phyloP scores from a whole-genome alignment of 495 filamentous ascomycete genomes.

The Penicillium daleae region DNA sequence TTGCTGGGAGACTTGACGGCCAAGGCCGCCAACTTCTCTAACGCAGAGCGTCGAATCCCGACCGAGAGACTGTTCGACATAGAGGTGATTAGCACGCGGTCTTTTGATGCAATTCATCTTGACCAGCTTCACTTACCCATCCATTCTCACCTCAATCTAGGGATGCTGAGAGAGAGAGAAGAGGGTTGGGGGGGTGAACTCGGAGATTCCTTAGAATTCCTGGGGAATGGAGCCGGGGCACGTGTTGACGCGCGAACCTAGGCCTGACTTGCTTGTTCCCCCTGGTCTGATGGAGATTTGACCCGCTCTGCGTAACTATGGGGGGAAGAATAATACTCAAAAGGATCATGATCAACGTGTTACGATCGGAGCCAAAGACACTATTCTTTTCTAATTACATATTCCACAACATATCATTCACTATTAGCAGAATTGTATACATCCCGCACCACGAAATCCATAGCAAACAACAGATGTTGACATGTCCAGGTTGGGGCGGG shows the following conservation, averaged over 20 bases:
- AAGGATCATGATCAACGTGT: not conserved
- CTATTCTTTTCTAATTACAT: not conserved
- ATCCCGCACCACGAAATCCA: not conserved
- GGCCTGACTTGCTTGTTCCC: conserved; percentile 8
- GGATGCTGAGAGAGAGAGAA: conserved; percentile 7
- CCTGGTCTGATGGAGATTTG: conserved; percentile 1
- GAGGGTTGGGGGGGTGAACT: not conserved
- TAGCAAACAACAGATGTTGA: not conserved
- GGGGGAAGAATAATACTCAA: not conserved
- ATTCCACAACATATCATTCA: not conserved
- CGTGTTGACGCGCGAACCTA: conserved; percentile 26
- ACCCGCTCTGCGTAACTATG: not conserved
- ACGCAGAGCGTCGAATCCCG: conserved; percentile 63
- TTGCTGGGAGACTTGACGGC: conserved; percentile 58
- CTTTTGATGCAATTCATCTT: not conserved
- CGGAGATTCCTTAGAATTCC: conserved; percentile 12
- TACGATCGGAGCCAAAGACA: not conserved
- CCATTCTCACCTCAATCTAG: conserved; percentile 19
- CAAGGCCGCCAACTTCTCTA: conserved; percentile 70
- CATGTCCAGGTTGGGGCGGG: conserved; percentile 10
- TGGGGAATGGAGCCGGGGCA: conserved; percentile 20
- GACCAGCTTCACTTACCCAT: conserved; percentile 24
- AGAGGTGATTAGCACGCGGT: not conserved
- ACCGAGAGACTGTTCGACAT: conserved; percentile 34
- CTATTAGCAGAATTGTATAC: not conserved